Percentiles rank a stretch among this genome's conserved stretches.
Conservation (phyloP, 768 basidiomycete species). For the Phaffia tasmanica region DNA sequence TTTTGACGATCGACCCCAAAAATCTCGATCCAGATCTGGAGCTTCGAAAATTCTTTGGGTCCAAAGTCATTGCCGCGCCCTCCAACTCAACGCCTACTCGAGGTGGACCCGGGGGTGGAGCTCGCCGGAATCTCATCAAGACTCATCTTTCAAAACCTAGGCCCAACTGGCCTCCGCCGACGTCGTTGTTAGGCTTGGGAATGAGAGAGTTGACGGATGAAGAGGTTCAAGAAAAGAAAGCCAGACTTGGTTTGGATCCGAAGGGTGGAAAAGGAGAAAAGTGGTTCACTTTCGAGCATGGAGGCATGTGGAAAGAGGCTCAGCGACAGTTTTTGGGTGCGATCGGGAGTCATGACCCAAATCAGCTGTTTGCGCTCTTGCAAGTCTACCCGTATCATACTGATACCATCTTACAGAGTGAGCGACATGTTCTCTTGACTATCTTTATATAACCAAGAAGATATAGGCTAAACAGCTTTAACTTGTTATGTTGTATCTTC, state of each 20-base stretch:
- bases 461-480: background rate
- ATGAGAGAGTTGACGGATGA: constrained; percentile 49
- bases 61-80: constrained; percentile 55
- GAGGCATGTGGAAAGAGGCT: constrained; percentile 67
- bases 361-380: constrained; percentile 58
- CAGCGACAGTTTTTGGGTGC: constrained; percentile 69
- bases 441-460: background rate
- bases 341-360: constrained; percentile 59
- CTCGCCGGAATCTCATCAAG: constrained; percentile 33
- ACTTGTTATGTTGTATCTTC: background rate
- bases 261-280: constrained; percentile 47
- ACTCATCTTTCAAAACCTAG: constrained; percentile 70
- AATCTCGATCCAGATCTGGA: constrained; percentile 83
- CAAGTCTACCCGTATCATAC: constrained; percentile 77
- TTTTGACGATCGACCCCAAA: constrained; percentile 66
- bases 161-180: constrained; percentile 56
- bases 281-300: constrained; percentile 85
- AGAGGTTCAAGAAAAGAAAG: constrained; percentile 46
- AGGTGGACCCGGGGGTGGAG: background rate
- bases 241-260: constrained; percentile 16
- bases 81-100: constrained; percentile 27
- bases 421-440: background rate
- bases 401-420: constrained; percentile 68
- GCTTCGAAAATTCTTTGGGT: constrained; percentile 85
- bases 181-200: constrained; percentile 50